Evolutionary conservation across 148 eudicot genomes (phyloP).

Genomic region (Polygonum maritimum): DNA sequence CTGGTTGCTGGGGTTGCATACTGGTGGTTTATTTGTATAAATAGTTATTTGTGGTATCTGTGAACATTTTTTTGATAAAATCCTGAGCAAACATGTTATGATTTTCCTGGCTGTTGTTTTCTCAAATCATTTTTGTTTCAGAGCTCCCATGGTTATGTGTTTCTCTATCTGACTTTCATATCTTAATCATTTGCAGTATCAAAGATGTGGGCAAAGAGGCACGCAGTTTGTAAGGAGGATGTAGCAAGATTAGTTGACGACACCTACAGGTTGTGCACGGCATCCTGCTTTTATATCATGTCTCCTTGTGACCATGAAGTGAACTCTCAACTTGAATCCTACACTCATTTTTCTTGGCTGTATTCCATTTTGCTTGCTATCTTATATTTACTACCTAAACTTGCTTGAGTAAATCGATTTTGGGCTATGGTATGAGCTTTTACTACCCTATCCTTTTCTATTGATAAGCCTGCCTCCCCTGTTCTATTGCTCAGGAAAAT

Average conservation of each 20-base stretch:
- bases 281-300: background rate
- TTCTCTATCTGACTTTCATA: background rate
- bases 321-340: background rate
- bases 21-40: background rate
- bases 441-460: background rate
- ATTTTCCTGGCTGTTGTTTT: slow-evolving; percentile 1
- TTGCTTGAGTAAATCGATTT: background rate
- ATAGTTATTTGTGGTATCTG: background rate
- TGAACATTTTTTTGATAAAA: background rate
- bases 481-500: slow-evolving; percentile 51
- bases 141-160: background rate
- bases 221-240: slow-evolving; percentile 64
- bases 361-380: background rate
- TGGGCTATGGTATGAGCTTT: background rate
- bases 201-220: slow-evolving; percentile 73
- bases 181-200: slow-evolving; percentile 42
- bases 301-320: background rate
- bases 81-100: background rate
- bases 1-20: background rate
- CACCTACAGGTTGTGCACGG: slow-evolving; percentile 55
- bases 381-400: background rate
- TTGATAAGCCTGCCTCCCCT: background rate
- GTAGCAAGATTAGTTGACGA: slow-evolving; percentile 84
- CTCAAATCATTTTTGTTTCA: background rate
- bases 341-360: background rate